Conservation (phyloP, 257 asterid species). For the Przewalskia tangutica region DNA sequence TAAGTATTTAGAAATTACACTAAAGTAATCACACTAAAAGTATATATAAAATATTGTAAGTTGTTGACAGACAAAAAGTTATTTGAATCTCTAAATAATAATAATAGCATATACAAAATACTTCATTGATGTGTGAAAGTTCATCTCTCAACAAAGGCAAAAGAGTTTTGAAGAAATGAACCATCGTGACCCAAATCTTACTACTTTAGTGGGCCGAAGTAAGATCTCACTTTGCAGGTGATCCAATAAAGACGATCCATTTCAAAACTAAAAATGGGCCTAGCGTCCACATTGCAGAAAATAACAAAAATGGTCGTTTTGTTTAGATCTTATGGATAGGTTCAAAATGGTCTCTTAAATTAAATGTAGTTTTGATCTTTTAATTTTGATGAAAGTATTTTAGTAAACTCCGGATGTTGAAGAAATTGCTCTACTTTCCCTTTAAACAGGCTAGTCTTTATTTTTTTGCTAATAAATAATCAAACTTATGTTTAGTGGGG, state of each 20-base stretch:
- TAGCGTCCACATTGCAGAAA: background rate
- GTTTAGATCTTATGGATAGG: background rate
- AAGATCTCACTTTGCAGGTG: background rate
- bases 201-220: background rate
- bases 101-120: too few relatives aligned
- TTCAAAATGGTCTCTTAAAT: background rate
- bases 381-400: background rate
- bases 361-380: background rate
- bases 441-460: too few relatives aligned
- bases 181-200: background rate
- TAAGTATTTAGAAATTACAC: background rate
- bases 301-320: background rate
- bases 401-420: background rate
- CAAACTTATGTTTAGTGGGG: too few relatives aligned
- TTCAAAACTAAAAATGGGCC: background rate
- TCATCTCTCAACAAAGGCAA: background rate
- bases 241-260: background rate
- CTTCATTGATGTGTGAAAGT: background rate
- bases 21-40: background rate
- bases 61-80: background rate
- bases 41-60: background rate
- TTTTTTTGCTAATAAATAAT: too few relatives aligned
- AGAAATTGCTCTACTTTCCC: too few relatives aligned
- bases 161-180: background rate
- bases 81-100: background rate